Evolutionary conservation across 192 early-diverging fungal species (phyloP).

Genomic region (Lobosporangium transversale): DNA sequence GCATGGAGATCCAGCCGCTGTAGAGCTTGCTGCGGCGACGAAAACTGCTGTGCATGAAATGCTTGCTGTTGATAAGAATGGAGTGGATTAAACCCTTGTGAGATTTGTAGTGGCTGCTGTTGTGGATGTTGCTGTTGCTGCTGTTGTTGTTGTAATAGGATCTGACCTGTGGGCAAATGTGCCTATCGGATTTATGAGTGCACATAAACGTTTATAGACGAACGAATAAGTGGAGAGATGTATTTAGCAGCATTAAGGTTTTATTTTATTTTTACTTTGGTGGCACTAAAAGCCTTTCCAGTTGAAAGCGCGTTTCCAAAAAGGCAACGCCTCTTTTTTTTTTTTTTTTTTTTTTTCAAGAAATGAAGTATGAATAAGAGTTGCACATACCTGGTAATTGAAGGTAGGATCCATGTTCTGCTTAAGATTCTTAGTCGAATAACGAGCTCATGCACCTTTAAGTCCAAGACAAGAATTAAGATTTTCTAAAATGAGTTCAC

Average conservation of each 20-base stretch:
- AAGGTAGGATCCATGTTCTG: slow-evolving; percentile 38
- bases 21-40: slow-evolving; percentile 4
- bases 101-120: slow-evolving; percentile 19
- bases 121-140: slow-evolving; percentile 22
- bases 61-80: slow-evolving; percentile 13
- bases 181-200: slow-evolving; percentile 12
- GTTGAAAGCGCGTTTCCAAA: no score
- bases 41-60: slow-evolving; percentile 16
- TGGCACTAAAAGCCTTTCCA: no score
- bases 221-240: not conserved
- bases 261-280: no score
- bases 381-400: slow-evolving; percentile 33
- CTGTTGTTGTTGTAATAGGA: slow-evolving; percentile 27
- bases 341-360: no score
- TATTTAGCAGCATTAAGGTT: no score
- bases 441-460: no score
- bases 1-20: slow-evolving; percentile 25
- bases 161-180: slow-evolving; percentile 13
- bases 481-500: no score
- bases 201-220: not conserved
- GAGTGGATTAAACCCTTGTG: slow-evolving; percentile 14
- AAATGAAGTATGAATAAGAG: no score
- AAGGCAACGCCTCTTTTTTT: no score
- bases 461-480: no score
- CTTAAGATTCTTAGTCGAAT: no score